Evolutionary conservation across 164 flowering plant species (phyloP), one percentile per base, ranked within the genome.

Genomic region (Litsea cubeba): DNA sequence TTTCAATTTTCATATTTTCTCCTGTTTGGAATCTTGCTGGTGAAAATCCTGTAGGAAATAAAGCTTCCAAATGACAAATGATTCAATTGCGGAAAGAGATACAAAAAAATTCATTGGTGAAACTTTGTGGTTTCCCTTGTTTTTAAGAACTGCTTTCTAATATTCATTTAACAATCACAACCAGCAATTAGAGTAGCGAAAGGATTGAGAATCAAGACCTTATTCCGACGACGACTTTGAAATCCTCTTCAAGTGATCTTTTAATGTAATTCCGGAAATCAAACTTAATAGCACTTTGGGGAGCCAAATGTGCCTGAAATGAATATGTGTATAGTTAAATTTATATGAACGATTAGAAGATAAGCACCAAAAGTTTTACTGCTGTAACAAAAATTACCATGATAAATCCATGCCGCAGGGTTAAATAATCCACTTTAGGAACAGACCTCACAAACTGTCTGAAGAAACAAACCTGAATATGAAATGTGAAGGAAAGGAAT

Each of bases 241-340:
- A 93, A 79, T 93, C 98, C 71, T 91, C 98, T 76, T 93, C 98
- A 0, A 93, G 84, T 7, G 98, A 91, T 83, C 94, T 82, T 0
- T 87, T 87, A 72, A 91, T 91, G 77, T 93, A 93, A 23, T 86
- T 88, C 54, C 86, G 98, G 76, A 93, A 93, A 76, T 93, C 80
- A 65, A 93, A 93, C 15, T 76, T 83, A 3, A 78, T 30, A 12
- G 89, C 76, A 69, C 87, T 89, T 35, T 84, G 88, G 2, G 98
- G 98, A 58, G 91, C 88, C 79, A 93, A 80, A 84, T 93, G 98
- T 71, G 96, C 98, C 98, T 93, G 83, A 67, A 75, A 73, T 3
- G 22, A 5, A 68, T n/a, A 46, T 40, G 12, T 30, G 18, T 40
- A 7, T 22, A 40, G 8, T n/a, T 4, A 68, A 40, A 68, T 68